Evolutionary conservation across 768 basidiomycete species (phyloP), one percentile per base, ranked within the genome.

Genomic region (Trametopsis cervina): DNA sequence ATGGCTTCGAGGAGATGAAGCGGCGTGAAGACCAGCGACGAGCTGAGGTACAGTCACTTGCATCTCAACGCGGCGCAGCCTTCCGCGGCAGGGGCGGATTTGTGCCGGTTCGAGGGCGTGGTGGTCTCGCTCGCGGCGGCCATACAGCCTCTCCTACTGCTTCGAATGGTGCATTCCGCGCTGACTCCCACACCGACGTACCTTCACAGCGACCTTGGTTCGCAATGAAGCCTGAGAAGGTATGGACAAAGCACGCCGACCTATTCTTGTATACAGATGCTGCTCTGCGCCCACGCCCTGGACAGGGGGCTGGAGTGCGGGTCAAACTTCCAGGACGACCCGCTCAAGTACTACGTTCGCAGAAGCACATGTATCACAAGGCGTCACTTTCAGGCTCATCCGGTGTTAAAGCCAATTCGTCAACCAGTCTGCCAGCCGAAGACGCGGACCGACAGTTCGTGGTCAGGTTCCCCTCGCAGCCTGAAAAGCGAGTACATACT

Each of bases 1-100:
- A 90, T 60, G 89, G 89, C 1, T 94, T 83, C 54, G 89, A 91
- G 63, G 88, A 94, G 68, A 78, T 91, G 78, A 88, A 80, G 66
- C 73, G 73, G 46, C 76, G 76, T 56, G 89, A 90, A 50, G 85
- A 89, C 49, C 72, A 73, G 45, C 67, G 67, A 33, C 57, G 62
- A 4, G 63, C 60, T 40, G 53, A 54, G 7, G 67, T 63, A 33
- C 65, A 40, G 21, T 44, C 38, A 15, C 22, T 22, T 15, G 18
- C 57, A 22, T 46, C 59, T 26, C 61, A 65, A 49, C 66, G 69
- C 43, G 72, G 68, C 20, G 53, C 63, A 44, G 59, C 64, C 11
- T 63, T 68, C 53, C 77, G 74, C 57, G 74, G 74, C 46, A 67
- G 77, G 55, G 74, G 71, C 52, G 74, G 69, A 39, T 71, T 73